phyloP scores from a whole-genome alignment of 805 yeast species.

The Scheffersomyces stipitis region DNA sequence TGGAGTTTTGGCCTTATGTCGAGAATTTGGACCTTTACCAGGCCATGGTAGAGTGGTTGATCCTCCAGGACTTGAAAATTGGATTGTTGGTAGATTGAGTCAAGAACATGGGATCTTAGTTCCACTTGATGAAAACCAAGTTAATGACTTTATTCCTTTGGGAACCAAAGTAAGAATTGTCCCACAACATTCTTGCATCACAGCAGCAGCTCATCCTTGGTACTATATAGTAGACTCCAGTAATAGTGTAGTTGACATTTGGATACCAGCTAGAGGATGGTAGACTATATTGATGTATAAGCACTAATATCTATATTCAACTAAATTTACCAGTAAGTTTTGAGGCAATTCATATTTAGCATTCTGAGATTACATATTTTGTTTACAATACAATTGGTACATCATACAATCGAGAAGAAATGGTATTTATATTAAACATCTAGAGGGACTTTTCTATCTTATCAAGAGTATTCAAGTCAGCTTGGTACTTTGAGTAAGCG shows the following conservation, averaged over 20 bases:
- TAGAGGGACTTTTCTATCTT: slow-evolving; percentile 6
- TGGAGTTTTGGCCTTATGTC: slow-evolving; percentile 68
- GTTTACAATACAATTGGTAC: too few species aligned
- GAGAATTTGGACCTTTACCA: slow-evolving; percentile 62
- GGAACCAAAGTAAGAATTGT: slow-evolving; percentile 56
- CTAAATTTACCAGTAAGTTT: too few species aligned
- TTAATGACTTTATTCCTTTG: slow-evolving; percentile 42
- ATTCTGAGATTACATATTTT: too few species aligned
- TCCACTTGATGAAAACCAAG: slow-evolving; percentile 35
- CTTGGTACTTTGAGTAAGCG: slow-evolving; percentile 12
- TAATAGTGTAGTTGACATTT: slow-evolving; percentile 54
- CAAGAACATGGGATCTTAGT: slow-evolving; percentile 79
- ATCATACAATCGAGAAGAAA: too few species aligned
- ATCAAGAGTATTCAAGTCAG: slow-evolving; percentile 4
- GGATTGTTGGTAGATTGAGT: slow-evolving; percentile 67
- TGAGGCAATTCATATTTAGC: too few species aligned
- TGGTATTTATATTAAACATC: too few species aligned
- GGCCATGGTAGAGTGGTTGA: slow-evolving; percentile 56
- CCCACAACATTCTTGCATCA: slow-evolving; percentile 76
- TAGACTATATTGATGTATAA: too few species aligned
- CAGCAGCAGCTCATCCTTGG: slow-evolving; percentile 61
- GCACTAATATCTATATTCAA: too few species aligned
- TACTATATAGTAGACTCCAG: slow-evolving; percentile 52
- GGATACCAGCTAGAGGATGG: slow-evolving; percentile 64
- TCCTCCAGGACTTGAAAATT: slow-evolving; percentile 46